Conservation (phyloP, 1,139 yeast species). For the Pichiaceae sp. region DNA sequence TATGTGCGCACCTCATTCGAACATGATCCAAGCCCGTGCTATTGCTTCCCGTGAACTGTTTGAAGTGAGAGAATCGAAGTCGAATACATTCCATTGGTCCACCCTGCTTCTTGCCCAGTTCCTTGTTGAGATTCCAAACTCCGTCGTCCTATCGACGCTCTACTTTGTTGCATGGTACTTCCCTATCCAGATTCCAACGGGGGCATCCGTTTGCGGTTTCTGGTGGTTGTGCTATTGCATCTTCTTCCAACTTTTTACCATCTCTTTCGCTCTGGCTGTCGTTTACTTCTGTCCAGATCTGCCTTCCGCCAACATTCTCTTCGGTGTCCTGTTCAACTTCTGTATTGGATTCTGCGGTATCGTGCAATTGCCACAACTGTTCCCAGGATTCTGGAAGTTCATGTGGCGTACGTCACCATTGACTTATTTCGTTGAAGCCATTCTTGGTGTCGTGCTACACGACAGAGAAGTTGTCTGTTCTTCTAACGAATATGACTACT, state of each 20-base stretch:
- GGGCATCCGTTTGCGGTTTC: constrained; percentile 41
- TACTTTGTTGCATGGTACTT: constrained; percentile 48
- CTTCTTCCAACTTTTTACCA: constrained; percentile 46
- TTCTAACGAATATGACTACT: constrained; percentile 36
- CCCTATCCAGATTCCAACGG: constrained; percentile 40
- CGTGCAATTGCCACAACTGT: constrained; percentile 41
- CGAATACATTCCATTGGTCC: constrained; percentile 64
- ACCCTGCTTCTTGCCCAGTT: constrained; percentile 43
- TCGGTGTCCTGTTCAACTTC: constrained; percentile 44
- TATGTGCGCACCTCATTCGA: constrained; percentile 42
- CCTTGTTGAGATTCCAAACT: constrained; percentile 48
- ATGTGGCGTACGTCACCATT: constrained; percentile 66
- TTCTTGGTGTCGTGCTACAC: constrained; percentile 43
- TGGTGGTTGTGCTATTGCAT: constrained; percentile 43
- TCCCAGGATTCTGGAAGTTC: constrained; percentile 65
- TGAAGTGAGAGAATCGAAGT: constrained; percentile 56
- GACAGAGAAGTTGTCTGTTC: constrained; percentile 46
- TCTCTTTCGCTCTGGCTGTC: constrained; percentile 43
- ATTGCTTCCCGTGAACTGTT: constrained; percentile 44
- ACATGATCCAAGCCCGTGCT: constrained; percentile 51
- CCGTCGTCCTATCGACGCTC: constrained; percentile 39
- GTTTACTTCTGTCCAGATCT: constrained; percentile 51
- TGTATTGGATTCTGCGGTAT: constrained; percentile 55
- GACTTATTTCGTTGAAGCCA: constrained; percentile 53
- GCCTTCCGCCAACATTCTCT: constrained; percentile 49